These are phyloP conservation scores for Alternaria triticimaculans DNA, from an alignment of 2,329 filamentous ascomycete species.

Conservation along the genomic window DNA sequence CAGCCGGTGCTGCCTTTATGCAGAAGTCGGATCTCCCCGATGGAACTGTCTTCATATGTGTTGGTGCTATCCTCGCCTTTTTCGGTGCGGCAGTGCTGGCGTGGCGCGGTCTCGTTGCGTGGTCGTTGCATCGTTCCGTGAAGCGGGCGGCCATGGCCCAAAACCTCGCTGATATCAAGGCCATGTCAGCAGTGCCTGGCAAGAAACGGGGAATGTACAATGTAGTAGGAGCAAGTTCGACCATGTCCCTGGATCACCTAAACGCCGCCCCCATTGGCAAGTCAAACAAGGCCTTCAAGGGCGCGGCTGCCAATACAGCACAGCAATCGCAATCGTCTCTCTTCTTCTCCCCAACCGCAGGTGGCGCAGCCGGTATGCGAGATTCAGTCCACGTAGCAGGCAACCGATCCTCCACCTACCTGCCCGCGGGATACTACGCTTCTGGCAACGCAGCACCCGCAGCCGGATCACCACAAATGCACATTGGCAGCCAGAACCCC, in stretches of 20 bases:
- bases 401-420: slow-evolving; percentile 74
- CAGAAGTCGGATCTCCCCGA: slow-evolving; percentile 83
- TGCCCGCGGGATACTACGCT: slow-evolving; percentile 92
- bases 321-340: slow-evolving; percentile 61
- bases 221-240: slow-evolving; percentile 57
- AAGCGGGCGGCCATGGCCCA: slow-evolving; percentile 82
- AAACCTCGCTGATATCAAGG: slow-evolving; percentile 72
- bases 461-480: slow-evolving; percentile 49
- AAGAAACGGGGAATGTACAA: slow-evolving; percentile 52
- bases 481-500: slow-evolving; percentile 50
- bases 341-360: slow-evolving; percentile 95
- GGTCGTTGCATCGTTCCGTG: slow-evolving; percentile 90
- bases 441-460: slow-evolving; percentile 64
- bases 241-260: slow-evolving; percentile 63
- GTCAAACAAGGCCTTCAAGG: slow-evolving; percentile 40
- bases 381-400: slow-evolving; percentile 52
- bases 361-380: slow-evolving; percentile 57
- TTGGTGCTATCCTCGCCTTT: slow-evolving; percentile 85
- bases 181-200: slow-evolving; percentile 55
- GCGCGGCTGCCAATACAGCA: slow-evolving; percentile 29
- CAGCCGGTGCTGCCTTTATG: slow-evolving; percentile 87
- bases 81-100: slow-evolving; percentile 81
- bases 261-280: slow-evolving; percentile 45
- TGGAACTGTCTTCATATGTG: slow-evolving; percentile 94
- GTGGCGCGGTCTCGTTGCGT: slow-evolving; percentile 88